Percentiles rank a stretch among this genome's conserved stretches.
These are phyloP conservation scores for Zostera marina DNA, from an alignment of 116 monocot species.

Conservation along the genomic window DNA sequence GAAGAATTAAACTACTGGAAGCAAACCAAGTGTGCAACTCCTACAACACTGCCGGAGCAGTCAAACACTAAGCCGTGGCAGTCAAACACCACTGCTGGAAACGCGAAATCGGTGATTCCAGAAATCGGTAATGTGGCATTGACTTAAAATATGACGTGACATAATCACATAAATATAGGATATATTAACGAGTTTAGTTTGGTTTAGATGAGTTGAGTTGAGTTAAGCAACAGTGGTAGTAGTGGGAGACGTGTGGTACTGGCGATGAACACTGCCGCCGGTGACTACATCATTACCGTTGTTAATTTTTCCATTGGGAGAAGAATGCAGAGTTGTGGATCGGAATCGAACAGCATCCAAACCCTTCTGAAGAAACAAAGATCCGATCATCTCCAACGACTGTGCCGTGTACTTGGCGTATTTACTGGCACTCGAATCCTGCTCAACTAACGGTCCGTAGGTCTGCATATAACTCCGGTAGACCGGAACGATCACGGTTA, in stretches of 20 bases:
- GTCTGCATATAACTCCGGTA: constrained; percentile 92
- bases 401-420: constrained; percentile 73
- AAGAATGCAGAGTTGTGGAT: constrained; percentile 7
- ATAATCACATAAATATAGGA: too few species aligned
- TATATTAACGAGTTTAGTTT: too few species aligned
- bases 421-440: constrained; percentile 72
- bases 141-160: too few species aligned
- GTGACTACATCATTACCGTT: constrained; percentile 3
- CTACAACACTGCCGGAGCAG: too few species aligned
- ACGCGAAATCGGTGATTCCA: too few species aligned
- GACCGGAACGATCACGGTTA: constrained; percentile 55
- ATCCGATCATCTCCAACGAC: constrained; percentile 52
- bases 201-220: not conserved
- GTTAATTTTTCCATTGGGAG: constrained; percentile 37
- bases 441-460: constrained; percentile 90
- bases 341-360: constrained; percentile 43
- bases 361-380: constrained; percentile 56
- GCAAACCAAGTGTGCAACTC: too few species aligned
- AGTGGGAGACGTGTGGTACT: constrained; percentile 31
- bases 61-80: too few species aligned
- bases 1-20: too few species aligned
- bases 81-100: too few species aligned
- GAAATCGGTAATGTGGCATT: too few species aligned
- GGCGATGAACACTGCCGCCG: not conserved
- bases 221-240: constrained; percentile 35